Conservation (phyloP, 202 grass and related monocot species). For the Cymbopogon flexuosus region DNA sequence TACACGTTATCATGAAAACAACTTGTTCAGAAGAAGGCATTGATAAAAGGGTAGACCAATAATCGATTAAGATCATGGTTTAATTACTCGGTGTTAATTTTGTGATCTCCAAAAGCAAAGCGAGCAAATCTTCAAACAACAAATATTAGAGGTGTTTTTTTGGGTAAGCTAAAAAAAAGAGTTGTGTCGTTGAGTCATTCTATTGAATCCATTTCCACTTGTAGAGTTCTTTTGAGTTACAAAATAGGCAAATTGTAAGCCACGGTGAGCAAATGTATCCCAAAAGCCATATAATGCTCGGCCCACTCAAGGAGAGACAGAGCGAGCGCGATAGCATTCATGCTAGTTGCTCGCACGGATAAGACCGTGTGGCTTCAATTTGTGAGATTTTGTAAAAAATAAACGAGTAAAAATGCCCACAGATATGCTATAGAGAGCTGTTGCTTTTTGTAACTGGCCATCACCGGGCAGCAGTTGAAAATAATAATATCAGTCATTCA, state of each 20-base stretch:
- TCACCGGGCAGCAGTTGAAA: neutral
- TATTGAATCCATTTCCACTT: neutral
- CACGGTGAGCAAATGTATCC: neutral
- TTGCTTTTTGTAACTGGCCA: neutral
- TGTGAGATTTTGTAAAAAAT: neutral
- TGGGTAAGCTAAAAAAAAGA: neutral
- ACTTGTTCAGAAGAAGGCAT: neutral
- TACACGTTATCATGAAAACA: neutral
- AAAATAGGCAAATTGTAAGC: neutral
- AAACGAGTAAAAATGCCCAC: neutral
- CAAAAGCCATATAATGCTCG: constrained; percentile 21
- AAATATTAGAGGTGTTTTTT: neutral
- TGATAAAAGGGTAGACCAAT: too few relatives aligned
- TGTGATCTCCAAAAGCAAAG: neutral
- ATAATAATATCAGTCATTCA: neutral
- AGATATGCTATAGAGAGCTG: constrained; percentile 17
- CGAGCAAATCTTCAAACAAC: neutral
- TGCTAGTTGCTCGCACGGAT: neutral
- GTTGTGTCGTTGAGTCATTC: neutral
- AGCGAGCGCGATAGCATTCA: neutral
- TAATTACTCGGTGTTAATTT: neutral
- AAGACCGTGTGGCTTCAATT: constrained; percentile 7
- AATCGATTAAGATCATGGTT: neutral
- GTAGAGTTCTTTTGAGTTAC: neutral
- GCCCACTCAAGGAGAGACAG: constrained; percentile 1